phyloP scores from a whole-genome alignment of 1,139 yeast species.

The Suhomyces kunorum region DNA sequence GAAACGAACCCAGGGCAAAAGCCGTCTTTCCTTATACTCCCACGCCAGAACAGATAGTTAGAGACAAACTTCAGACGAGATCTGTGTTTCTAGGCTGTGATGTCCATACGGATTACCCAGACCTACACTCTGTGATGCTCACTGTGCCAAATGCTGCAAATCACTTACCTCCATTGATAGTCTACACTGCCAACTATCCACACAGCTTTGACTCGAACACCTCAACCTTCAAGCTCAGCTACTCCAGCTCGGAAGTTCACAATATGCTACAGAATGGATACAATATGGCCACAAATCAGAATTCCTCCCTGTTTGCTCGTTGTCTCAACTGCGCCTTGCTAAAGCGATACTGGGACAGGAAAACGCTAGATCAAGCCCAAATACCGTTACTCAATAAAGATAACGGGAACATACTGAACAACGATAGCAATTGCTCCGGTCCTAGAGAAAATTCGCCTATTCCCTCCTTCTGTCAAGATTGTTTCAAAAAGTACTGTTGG shows the following conservation, averaged over 20 bases:
- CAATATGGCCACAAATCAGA: constrained; percentile 48
- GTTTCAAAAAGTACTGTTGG: constrained; percentile 29
- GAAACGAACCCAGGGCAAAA: constrained; percentile 7
- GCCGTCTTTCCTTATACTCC: constrained; percentile 44
- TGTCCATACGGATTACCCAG: constrained; percentile 33
- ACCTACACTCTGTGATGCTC: background rate
- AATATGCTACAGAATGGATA: constrained; percentile 55
- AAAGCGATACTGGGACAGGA: constrained; percentile 55
- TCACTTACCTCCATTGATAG: constrained; percentile 52
- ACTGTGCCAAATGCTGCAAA: background rate
- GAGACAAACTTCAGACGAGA: constrained; percentile 27
- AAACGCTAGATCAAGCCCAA: background rate
- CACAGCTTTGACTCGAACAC: constrained; percentile 50
- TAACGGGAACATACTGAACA: background rate
- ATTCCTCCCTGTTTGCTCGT: constrained; percentile 43
- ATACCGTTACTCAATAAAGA: no score
- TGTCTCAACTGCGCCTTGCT: constrained; percentile 64
- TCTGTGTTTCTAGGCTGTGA: constrained; percentile 64
- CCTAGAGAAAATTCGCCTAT: constrained; percentile 2
- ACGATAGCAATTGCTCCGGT: background rate
- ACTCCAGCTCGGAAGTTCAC: constrained; percentile 41
- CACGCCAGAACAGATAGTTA: constrained; percentile 29
- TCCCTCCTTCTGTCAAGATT: constrained; percentile 24
- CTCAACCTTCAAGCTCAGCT: constrained; percentile 61
- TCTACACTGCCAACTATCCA: constrained; percentile 51